Percentiles rank a stretch among this genome's conserved stretches.
Conservation (phyloP, 495 filamentous ascomycete genomes). For the Penicillium pancosmium region DNA sequence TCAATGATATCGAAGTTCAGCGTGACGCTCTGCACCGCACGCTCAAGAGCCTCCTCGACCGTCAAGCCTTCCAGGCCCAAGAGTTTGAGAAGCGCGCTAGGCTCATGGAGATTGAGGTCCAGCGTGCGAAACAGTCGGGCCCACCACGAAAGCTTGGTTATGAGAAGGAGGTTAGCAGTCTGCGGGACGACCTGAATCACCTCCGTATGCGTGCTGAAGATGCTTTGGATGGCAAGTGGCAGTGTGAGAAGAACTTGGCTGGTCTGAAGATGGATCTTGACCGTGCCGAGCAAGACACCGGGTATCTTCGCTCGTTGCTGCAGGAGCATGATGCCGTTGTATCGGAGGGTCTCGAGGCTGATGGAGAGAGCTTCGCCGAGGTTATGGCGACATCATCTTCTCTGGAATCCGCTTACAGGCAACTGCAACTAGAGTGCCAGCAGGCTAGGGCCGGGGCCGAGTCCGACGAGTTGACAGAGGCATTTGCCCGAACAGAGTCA, state of each 20-base stretch:
- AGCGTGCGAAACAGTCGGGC: slow-evolving; percentile 63
- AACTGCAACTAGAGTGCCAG: slow-evolving; percentile 80
- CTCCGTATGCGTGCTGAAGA: slow-evolving; percentile 90
- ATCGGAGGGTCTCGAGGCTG: slow-evolving; percentile 46
- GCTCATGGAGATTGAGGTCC: slow-evolving; percentile 75
- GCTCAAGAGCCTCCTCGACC: slow-evolving; percentile 81
- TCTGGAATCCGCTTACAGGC: slow-evolving; percentile 74
- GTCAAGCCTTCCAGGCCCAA: slow-evolving; percentile 78
- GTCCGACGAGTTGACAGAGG: slow-evolving; percentile 67
- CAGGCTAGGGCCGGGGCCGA: slow-evolving; percentile 64
- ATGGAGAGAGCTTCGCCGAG: slow-evolving; percentile 50
- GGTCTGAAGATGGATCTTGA: slow-evolving; percentile 98
- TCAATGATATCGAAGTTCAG: slow-evolving; percentile 92
- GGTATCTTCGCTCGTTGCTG: slow-evolving; percentile 74
- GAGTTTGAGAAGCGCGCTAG: slow-evolving; percentile 78
- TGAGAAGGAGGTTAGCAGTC: slow-evolving; percentile 73
- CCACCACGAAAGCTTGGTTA: slow-evolving; percentile 78
- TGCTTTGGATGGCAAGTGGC: slow-evolving; percentile 93
- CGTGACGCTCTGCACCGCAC: slow-evolving; percentile 89
- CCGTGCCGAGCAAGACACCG: slow-evolving; percentile 89
- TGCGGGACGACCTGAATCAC: slow-evolving; percentile 82
- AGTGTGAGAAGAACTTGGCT: slow-evolving; percentile 89
- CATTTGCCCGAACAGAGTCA: slow-evolving; percentile 74
- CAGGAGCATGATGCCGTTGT: slow-evolving; percentile 85
- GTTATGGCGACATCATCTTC: slow-evolving; percentile 68